Evolutionary conservation across 208 protist genomes (phyloP).

Genomic region (Endotrypanum monterogeii): DNA sequence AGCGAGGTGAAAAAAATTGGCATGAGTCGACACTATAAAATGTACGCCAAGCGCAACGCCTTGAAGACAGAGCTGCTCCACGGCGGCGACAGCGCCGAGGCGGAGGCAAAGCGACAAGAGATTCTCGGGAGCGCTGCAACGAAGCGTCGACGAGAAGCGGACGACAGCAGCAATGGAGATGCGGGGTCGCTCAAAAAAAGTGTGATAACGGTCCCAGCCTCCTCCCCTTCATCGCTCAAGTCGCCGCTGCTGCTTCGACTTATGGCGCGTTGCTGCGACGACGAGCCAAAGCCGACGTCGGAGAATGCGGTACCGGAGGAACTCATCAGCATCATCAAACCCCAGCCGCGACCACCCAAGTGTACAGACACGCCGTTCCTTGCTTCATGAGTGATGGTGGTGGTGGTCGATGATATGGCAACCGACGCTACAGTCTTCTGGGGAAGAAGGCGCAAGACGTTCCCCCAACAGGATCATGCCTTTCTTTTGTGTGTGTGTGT

Average conservation of each 20-base stretch:
- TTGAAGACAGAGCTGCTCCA: conserved; percentile 86
- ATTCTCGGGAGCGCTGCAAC: conserved; percentile 66
- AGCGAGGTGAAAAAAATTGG: conserved; percentile 23
- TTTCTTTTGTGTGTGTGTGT: too few relatives aligned
- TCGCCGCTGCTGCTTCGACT: conserved; percentile 72
- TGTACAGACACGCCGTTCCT: conserved; percentile 87
- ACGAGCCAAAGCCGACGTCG: conserved; percentile 66
- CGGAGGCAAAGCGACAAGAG: conserved; percentile 40
- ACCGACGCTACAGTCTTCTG: background rate
- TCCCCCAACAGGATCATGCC: too few relatives aligned
- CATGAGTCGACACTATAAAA: conserved; percentile 66
- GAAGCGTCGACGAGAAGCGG: conserved; percentile 33
- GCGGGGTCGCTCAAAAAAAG: background rate
- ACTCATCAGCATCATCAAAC: conserved; percentile 72
- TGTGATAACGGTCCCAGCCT: background rate
- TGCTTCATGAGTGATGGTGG: conserved; percentile 4
- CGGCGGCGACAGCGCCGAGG: conserved; percentile 29
- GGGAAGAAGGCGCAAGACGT: background rate
- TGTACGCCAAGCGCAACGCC: conserved; percentile 86
- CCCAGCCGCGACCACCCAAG: conserved; percentile 69
- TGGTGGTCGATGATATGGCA: background rate
- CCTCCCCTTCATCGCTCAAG: conserved; percentile 42
- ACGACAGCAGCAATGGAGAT: conserved; percentile 1
- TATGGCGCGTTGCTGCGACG: conserved; percentile 63
- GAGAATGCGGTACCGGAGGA: conserved; percentile 31